Base-by-base conservation (phyloP, 495 filamentous ascomycete species). In the Cudoniella acicularis region DNA sequence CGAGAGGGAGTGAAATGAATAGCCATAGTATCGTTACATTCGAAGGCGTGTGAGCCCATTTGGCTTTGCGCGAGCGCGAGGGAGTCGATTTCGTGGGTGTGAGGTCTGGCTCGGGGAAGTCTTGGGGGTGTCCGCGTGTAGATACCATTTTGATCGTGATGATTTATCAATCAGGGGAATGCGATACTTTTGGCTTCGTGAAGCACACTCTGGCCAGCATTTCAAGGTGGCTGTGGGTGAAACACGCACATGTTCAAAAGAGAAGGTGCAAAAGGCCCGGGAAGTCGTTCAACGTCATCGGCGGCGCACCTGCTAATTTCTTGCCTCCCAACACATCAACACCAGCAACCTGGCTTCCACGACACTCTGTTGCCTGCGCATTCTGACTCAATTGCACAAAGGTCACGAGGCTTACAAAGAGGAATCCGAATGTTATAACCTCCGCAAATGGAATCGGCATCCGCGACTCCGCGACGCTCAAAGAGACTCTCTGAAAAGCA, bases 21-120 rank as follows among this genome's bases (percentile, higher is more conserved):
- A 96, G 80, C 91, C 91, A 96, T 62, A 84, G 62, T 18, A 91
- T 83, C 21, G 85, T 78, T 6, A 85, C 66, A 18, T 76, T 75
- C 17, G 83, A 79, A 1, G 89, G 89, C 0, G 83, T 83, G 75
- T 96, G 90, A 0, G 83, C 72, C 85, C 86, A 88, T 49, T 61
- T 62, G 24, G 54, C 61, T 45, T 61, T 60, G 48, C 69, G 70
- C 57, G 54, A 59, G 22, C 62, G 66, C 51, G 67, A 67, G 51
- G 68, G 70, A 22, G 60, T 70, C 9, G 58, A 48, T 41, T 21
- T 46, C 43, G 52, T 41, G 11, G 64, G 57, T 1, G 57, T 55
- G 30, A 63, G 43, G 45, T 63, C 60, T 13, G 54, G 57, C 45
- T 64, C 61, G 25, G 61, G 55, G 54, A 61, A 67, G 11, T 61